Evolutionary conservation across 169 alveolate species (phyloP), one percentile per base, ranked within the genome.

Genomic region (Plasmodium ovale): DNA sequence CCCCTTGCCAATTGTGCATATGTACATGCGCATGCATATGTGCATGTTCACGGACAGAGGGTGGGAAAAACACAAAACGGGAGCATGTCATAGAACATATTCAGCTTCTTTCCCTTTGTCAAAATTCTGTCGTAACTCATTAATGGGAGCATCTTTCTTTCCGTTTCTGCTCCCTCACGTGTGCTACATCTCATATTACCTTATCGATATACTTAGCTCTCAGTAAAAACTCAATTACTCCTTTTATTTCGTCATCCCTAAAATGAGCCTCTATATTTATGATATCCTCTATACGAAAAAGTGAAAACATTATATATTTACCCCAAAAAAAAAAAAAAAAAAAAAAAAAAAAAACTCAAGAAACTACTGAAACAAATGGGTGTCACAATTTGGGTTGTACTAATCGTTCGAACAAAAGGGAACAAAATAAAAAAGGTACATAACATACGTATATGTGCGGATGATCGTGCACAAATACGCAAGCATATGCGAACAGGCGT

Each of bases 181-280:
- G 21, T 19, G 10, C 71, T 21, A 44, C 14, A 16, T 44, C 25
- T 23, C 9, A 31, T 74, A n/a, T 12, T 31, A 74, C 88, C 74
- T 74, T 74, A 65, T 74, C 88, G 25, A 74, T 53, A 60, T 74
- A 74, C 53, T 74, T 74, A 29, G 88, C 73, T 47, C 88, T 74
- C 42, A 74, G 25, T 53, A 74, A 74, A 33, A 59, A 74, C 23
- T 74, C 88, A 37, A 74, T 74, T 19, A 74, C 73, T 59, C 21
- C 60, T 60, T 42, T 74, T 74, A 74, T 59, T n/a, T 74, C 88
- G 31, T 62, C 64, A 19, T 74, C 67, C 39, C 27, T 74, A 74
- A 74, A 74, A 74, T 74, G 88, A 12, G 88, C 65, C 44, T 74
- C 88, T 39, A 74, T 60, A 33, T 62, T 74, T 74, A 74, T 37